Conservation (phyloP, 176 grass and related monocot genomes). For the Carex parvula region DNA sequence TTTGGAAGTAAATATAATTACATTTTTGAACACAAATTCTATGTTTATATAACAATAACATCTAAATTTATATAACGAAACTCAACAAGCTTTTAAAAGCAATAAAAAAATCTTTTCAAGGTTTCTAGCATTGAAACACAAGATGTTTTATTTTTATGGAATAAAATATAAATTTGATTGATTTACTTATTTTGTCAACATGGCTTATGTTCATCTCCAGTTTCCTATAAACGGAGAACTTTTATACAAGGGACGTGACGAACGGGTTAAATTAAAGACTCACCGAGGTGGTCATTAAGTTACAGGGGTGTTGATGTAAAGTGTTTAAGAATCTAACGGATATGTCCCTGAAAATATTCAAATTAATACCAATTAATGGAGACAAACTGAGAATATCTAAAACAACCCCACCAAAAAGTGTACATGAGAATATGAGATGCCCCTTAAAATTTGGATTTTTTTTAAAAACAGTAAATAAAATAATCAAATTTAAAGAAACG, state of each 20-base stretch:
- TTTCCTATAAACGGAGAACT: not conserved
- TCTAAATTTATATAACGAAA: not conserved
- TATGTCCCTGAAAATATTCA: conserved; percentile 15
- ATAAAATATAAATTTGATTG: not conserved
- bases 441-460: too few relatives aligned
- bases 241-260: not conserved
- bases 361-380: not conserved
- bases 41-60: not conserved
- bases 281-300: conserved; percentile 14
- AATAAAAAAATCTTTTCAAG: not conserved
- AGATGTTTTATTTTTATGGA: not conserved
- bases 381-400: not conserved
- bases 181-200: not conserved
- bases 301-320: not conserved
- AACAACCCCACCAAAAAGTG: not conserved
- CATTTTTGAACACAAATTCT: not conserved
- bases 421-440: too few relatives aligned
- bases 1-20: not conserved
- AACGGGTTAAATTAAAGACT: conserved; percentile 20
- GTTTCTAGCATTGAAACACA: not conserved
- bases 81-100: too few relatives aligned
- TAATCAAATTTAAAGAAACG: too few relatives aligned
- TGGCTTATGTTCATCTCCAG: not conserved
- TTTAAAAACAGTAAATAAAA: too few relatives aligned
- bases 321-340: not conserved